Evolutionary conservation across 345 rosid species (phyloP).

Genomic region (Populus nigra): DNA sequence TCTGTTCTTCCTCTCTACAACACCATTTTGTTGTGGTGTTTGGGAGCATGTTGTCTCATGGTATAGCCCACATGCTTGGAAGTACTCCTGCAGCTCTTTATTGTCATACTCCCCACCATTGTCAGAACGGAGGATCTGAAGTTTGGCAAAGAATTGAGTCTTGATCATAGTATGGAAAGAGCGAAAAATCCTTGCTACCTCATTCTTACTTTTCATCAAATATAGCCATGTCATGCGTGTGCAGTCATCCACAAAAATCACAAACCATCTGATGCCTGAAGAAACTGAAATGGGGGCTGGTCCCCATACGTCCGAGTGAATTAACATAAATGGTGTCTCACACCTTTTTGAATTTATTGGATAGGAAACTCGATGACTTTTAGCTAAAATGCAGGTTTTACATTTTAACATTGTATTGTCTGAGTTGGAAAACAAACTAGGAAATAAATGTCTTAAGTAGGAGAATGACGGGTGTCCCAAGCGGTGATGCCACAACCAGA

Average conservation of each 20-base stretch:
- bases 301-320: constrained; percentile 2
- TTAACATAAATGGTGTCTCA: not conserved
- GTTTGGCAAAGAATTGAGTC: not conserved
- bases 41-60: not conserved
- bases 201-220: constrained; percentile 1
- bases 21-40: not conserved
- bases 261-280: not conserved
- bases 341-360: not conserved
- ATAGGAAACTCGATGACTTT: not conserved
- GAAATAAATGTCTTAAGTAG: too few relatives aligned
- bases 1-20: not conserved
- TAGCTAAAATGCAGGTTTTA: constrained; percentile 1
- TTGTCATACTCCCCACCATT: not conserved
- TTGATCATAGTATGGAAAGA: not conserved
- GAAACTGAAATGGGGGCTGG: not conserved
- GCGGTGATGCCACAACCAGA: too few relatives aligned
- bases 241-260: not conserved
- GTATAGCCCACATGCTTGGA: not conserved
- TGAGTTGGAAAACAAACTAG: too few relatives aligned
- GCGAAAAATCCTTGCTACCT: not conserved
- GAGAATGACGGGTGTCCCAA: too few relatives aligned
- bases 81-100: not conserved
- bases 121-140: not conserved
- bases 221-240: constrained; percentile 2
- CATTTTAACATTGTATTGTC: too few relatives aligned